phyloP scores from a whole-genome alignment of 306 rosid genomes.

The Glycine soja region DNA sequence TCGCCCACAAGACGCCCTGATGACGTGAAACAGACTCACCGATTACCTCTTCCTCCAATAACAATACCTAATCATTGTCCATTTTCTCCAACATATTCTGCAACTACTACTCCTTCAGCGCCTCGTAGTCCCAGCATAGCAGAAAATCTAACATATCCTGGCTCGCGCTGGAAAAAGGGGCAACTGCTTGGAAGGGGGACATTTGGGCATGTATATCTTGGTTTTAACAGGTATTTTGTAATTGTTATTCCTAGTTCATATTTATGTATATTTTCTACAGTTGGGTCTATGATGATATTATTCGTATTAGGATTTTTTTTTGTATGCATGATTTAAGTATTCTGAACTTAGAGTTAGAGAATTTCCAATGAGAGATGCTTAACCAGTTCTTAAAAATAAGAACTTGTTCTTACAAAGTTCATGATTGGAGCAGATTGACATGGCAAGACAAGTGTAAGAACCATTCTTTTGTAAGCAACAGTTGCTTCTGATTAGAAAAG shows the following conservation, averaged over 20 bases:
- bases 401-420: neutral
- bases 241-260: constrained; percentile 48
- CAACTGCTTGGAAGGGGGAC: constrained; percentile 83
- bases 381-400: neutral
- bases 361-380: neutral
- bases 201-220: constrained; percentile 87
- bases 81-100: constrained; percentile 73
- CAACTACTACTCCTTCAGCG: constrained; percentile 78
- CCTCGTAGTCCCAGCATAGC: constrained; percentile 81
- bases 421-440: neutral
- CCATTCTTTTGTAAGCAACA: no score
- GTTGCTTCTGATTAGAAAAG: no score
- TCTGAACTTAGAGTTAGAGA: neutral
- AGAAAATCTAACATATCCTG: constrained; percentile 72
- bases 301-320: neutral
- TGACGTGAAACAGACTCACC: constrained; percentile 72
- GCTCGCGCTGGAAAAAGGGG: constrained; percentile 87
- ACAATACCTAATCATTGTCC: constrained; percentile 56
- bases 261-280: no score
- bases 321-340: constrained; percentile 12
- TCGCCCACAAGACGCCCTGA: constrained; percentile 62
- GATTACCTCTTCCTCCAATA: constrained; percentile 79
- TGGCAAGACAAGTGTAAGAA: neutral
- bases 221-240: constrained; percentile 72
- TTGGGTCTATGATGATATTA: no score